Evolutionary conservation across 2,329 filamentous ascomycete species (phyloP), one percentile per base, ranked within the genome.

Genomic region (Talaromyces marneffei): DNA sequence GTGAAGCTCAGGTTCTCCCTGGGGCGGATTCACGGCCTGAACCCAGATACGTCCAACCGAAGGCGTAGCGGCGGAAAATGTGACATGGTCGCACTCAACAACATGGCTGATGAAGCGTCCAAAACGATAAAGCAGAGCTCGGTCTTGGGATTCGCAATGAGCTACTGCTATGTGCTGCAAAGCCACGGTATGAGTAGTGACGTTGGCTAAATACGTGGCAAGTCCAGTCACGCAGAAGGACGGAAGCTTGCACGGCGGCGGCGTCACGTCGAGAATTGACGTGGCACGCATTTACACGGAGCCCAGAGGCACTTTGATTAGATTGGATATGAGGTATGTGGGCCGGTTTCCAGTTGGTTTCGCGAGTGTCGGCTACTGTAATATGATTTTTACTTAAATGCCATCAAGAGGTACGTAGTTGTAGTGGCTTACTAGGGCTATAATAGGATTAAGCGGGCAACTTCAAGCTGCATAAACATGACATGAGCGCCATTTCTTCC

Each of bases 71-170:
- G 31, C 48, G n/a, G 27, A 52, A 27, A 52, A 52, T 33, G 27
- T 31, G 27, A 33, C 48, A 52, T 52, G 27, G 7, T 52, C 48
- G 5, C 27, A 52, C n/a, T 52, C 48, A 52, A 31, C 53, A 44
- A 56, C 23, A 42, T 56, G 53, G 39, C 53, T 44, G 23, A 56
- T 31, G 31, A 56, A 56, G 16, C 37, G 37, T 33, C 35, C 53
- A 44, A 56, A 56, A 42, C 53, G 53, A 42, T 12, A 20, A 56
- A 56, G 39, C 25, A 56, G 37, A n/a, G 53, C 53, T 8, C 20
- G 37, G 27, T 56, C 53, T 37, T 20, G 53, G 14, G n/a, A 33
- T 23, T 56, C 35, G 53, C 37, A 56, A 31, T 14, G 31, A 56
- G 23, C 37, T 42, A 56, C n/a, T 20, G 12, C 37, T 52, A 52